These are phyloP conservation scores for thale cress (Arabidopsis thaliana) DNA, from an alignment of 345 rosid species.

Conservation along the genomic window TAIR10.1 NC_003076.8:23760001-23760500, in stretches of 20 bases:
- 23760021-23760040: constrained; percentile 36
- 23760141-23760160: constrained; percentile 59
- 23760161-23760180: constrained; percentile 59
- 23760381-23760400: not conserved
- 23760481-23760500: constrained; percentile 46
- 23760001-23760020: constrained; percentile 61
- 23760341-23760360: constrained; percentile 53
- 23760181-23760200: accelerated
- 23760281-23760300: not conserved
- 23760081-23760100: constrained; percentile 51
- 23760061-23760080: constrained; percentile 62
- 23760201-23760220: constrained; percentile 42
- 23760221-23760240: constrained; percentile 77
- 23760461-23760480: constrained; percentile 51
- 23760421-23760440: constrained; percentile 60
- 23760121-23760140: constrained; percentile 55
- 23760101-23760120: constrained; percentile 49
- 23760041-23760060: constrained; percentile 54
- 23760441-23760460: constrained; percentile 42
- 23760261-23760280: constrained; percentile 22
- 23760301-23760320: constrained; percentile 50
- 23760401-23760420: constrained; percentile 61
- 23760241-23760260: constrained; percentile 56
- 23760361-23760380: constrained; percentile 39
- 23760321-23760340: constrained; percentile 61